Evolutionary conservation across 2,329 filamentous ascomycete species (phyloP).

Genomic region (Exophiala alcalophila): DNA sequence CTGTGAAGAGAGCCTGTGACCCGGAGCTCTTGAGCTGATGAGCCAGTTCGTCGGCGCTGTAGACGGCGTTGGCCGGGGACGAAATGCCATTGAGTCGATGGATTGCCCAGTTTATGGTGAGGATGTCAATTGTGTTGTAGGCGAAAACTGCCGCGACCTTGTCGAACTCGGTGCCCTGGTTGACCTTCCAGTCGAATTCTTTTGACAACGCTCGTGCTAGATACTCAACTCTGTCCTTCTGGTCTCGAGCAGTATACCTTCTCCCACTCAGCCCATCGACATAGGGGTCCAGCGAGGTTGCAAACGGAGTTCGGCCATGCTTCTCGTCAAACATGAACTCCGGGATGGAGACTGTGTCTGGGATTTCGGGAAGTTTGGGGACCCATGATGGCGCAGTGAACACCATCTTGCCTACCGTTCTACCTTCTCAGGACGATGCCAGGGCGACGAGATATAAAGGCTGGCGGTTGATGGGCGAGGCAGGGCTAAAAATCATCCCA

Average conservation of each 20-base stretch:
- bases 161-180: slow-evolving; percentile 73
- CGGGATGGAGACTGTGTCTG: slow-evolving; percentile 69
- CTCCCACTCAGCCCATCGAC: slow-evolving; percentile 72
- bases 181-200: slow-evolving; percentile 68
- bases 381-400: slow-evolving; percentile 43
- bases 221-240: slow-evolving; percentile 63
- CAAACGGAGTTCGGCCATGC: slow-evolving; percentile 63
- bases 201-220: slow-evolving; percentile 67
- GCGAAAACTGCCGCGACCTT: slow-evolving; percentile 75
- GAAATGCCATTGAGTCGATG: slow-evolving; percentile 72
- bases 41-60: slow-evolving; percentile 66
- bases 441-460: too few species aligned
- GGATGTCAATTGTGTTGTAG: slow-evolving; percentile 77
- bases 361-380: slow-evolving; percentile 53
- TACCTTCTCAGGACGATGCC: background rate
- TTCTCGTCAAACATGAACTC: slow-evolving; percentile 75
- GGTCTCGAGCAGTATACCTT: slow-evolving; percentile 61
- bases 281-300: slow-evolving; percentile 66
- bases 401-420: too few species aligned
- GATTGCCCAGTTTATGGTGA: slow-evolving; percentile 69
- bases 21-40: slow-evolving; percentile 69
- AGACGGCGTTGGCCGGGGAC: slow-evolving; percentile 72
- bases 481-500: too few species aligned
- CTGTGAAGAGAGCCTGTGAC: slow-evolving; percentile 70
- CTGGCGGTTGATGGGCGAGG: too few species aligned